Evolutionary conservation across 2,329 filamentous ascomycete genomes (phyloP).

Genomic region (Penicillium polonicum): DNA sequence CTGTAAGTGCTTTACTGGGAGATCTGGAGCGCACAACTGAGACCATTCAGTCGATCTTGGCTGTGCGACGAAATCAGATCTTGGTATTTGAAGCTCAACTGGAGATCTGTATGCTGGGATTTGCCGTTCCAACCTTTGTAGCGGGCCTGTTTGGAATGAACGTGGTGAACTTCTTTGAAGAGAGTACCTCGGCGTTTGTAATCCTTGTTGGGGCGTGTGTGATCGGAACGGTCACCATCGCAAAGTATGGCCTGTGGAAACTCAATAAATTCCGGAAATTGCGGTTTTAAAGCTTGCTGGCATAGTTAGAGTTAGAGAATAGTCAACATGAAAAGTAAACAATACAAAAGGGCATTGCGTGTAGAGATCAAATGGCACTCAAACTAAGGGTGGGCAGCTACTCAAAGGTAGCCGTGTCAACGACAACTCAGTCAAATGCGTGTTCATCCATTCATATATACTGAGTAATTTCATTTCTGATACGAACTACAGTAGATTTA

Average conservation of each 20-base stretch:
- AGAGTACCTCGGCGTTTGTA: slow-evolving; percentile 31
- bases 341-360: background rate
- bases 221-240: slow-evolving; percentile 23
- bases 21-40: slow-evolving; percentile 35
- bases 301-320: background rate
- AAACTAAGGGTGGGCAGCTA: background rate
- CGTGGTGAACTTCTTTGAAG: slow-evolving; percentile 39
- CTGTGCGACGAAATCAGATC: slow-evolving; percentile 41
- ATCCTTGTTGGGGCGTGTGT: slow-evolving; percentile 20
- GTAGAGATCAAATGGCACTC: background rate
- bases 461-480: too few species aligned
- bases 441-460: background rate
- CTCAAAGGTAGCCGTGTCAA: background rate
- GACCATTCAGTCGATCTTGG: slow-evolving; percentile 34
- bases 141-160: slow-evolving; percentile 42
- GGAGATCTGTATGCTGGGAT: slow-evolving; percentile 38
- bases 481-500: too few species aligned
- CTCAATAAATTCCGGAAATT: slow-evolving; percentile 26
- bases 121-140: slow-evolving; percentile 38
- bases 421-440: background rate
- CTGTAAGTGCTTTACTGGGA: slow-evolving; percentile 25
- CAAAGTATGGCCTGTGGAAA: slow-evolving; percentile 27
- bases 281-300: slow-evolving; percentile 9
- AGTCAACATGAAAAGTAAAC: too few species aligned
- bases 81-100: slow-evolving; percentile 41